Evolutionary conservation across 768 basidiomycete species (phyloP).

Genomic region (Kwoniella sp.): DNA sequence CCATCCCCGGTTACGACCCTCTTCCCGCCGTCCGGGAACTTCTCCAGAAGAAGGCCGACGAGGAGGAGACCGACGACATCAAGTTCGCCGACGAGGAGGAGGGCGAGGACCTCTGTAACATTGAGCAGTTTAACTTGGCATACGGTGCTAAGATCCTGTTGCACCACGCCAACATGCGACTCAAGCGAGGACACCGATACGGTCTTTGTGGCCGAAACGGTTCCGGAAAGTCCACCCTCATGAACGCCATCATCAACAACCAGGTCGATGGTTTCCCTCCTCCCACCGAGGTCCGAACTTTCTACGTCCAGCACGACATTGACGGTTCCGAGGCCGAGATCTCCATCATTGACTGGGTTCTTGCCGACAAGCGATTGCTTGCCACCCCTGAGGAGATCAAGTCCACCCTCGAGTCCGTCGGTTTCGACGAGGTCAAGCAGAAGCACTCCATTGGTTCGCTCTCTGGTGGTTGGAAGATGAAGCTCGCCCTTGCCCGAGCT

Average conservation of each 20-base stretch:
- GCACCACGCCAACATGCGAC: slow-evolving; percentile 91
- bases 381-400: slow-evolving; percentile 66
- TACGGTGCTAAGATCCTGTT: slow-evolving; percentile 98
- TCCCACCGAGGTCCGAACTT: slow-evolving; percentile 92
- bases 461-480: slow-evolving; percentile 99
- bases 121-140: slow-evolving; percentile 89
- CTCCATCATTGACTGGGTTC: slow-evolving; percentile 81
- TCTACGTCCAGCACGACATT: slow-evolving; percentile 99
- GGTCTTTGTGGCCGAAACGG: slow-evolving; percentile 98
- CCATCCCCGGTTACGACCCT: slow-evolving; percentile 63
- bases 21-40: slow-evolving; percentile 70
- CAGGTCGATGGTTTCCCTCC: slow-evolving; percentile 99
- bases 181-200: slow-evolving; percentile 97
- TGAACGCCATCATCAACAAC: slow-evolving; percentile 51
- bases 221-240: slow-evolving; percentile 70
- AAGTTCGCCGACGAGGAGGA: slow-evolving; percentile 84
- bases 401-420: slow-evolving; percentile 80
- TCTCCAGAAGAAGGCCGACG: slow-evolving; percentile 82
- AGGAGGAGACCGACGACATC: slow-evolving; percentile 62
- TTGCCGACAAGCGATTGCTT: slow-evolving; percentile 75
- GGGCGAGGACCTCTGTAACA: slow-evolving; percentile 97
- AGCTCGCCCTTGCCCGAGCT: slow-evolving; percentile 91
- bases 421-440: slow-evolving; percentile 85
- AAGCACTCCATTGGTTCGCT: slow-evolving; percentile 76
- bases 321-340: slow-evolving; percentile 91